Evolutionary conservation across 805 yeast genomes (phyloP).

Genomic region (Torulaspora indica): DNA sequence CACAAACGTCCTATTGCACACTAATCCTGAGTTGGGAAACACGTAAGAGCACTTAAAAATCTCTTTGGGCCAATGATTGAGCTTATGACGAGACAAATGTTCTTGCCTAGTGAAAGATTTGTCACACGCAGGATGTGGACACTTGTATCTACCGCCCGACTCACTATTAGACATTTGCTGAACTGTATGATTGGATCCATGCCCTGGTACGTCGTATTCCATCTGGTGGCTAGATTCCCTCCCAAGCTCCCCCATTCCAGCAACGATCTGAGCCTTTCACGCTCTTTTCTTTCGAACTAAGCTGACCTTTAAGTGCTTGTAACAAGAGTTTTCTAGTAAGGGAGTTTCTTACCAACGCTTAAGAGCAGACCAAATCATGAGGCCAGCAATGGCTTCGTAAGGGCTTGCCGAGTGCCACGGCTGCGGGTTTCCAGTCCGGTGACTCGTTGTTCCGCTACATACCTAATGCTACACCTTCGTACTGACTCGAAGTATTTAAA

Average conservation of each 20-base stretch:
- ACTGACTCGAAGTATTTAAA: conserved; percentile 35
- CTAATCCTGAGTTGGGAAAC: conserved; percentile 27
- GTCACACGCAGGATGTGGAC: conserved; percentile 48
- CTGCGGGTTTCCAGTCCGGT: neutral
- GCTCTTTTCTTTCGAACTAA: neutral
- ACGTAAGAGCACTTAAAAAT: conserved; percentile 45
- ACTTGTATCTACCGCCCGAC: conserved; percentile 32
- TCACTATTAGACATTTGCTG: neutral
- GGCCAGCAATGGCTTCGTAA: neutral
- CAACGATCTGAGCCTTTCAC: neutral
- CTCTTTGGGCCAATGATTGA: conserved; percentile 52
- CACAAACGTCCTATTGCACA: conserved; percentile 58
- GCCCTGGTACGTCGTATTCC: neutral
- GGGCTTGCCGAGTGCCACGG: neutral
- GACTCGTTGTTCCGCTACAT: conserved; percentile 16
- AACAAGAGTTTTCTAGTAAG: neutral
- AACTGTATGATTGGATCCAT: neutral
- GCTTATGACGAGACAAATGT: conserved; percentile 57
- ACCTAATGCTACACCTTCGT: conserved; percentile 36
- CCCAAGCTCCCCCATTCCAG: conserved; percentile 1
- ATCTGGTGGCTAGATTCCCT: neutral
- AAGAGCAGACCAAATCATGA: neutral
- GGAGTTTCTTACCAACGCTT: neutral
- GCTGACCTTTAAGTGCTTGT: neutral
- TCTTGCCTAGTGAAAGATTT: conserved; percentile 57